Percentiles rank a stretch among this genome's conserved stretches.
These are phyloP conservation scores for Paecilomyces sp. DNA, from an alignment of 2,329 filamentous ascomycete species.

Conservation along the genomic window DNA sequence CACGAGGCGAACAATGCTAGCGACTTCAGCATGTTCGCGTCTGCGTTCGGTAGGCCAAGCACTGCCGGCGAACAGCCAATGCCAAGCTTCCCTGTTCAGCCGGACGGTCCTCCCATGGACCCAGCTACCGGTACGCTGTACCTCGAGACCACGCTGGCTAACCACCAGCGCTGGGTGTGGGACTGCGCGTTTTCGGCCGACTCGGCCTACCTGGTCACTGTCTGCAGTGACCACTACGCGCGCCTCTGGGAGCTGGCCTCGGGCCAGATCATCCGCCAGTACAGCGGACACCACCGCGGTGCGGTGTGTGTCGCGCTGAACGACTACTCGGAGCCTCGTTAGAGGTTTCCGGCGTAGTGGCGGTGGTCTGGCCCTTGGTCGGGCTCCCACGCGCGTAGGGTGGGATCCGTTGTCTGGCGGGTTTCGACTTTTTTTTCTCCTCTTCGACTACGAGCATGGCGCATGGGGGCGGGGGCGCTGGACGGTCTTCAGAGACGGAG, in stretches of 20 bases:
- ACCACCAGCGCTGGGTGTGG: slow-evolving; percentile 96
- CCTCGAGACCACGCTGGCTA: slow-evolving; percentile 78
- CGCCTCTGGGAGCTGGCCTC: slow-evolving; percentile 81
- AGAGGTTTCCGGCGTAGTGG: slow-evolving; percentile 1
- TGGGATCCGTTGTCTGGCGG: neutral
- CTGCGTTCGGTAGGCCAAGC: slow-evolving; percentile 14
- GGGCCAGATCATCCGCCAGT: slow-evolving; percentile 87
- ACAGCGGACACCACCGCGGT: slow-evolving; percentile 88
- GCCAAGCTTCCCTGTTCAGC: slow-evolving; percentile 26
- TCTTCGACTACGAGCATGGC: slow-evolving; percentile 17
- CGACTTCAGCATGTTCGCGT: slow-evolving; percentile 5
- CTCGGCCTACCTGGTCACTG: slow-evolving; percentile 85
- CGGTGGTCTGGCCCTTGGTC: neutral
- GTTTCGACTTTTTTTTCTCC: neutral
- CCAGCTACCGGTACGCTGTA: slow-evolving; percentile 53
- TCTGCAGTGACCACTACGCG: slow-evolving; percentile 89
- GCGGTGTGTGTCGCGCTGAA: slow-evolving; percentile 90
- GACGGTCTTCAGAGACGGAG: neutral
- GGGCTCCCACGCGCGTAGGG: neutral
- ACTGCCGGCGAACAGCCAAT: slow-evolving; percentile 20
- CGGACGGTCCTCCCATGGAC: slow-evolving; percentile 34
- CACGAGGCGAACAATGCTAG: slow-evolving; percentile 1
- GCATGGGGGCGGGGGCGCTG: slow-evolving; percentile 8
- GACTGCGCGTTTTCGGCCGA: slow-evolving; percentile 94
- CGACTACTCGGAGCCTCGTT: slow-evolving; percentile 57